phyloP scores from a whole-genome alignment of 345 rosid genomes.

The Trapa bicornis region DNA sequence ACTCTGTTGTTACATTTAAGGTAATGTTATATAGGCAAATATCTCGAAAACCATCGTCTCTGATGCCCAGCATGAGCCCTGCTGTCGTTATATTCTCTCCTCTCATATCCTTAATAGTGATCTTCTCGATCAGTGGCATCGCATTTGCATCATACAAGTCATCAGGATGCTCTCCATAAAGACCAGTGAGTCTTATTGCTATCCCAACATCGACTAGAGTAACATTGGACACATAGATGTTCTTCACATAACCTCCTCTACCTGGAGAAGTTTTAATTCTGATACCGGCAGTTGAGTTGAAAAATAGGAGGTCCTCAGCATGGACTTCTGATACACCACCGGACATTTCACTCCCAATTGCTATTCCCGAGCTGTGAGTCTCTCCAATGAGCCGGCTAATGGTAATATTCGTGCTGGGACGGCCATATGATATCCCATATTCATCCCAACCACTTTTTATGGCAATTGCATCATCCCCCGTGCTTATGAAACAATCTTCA shows the following conservation, averaged over 20 bases:
- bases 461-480: slow-evolving; percentile 86
- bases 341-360: slow-evolving; percentile 98
- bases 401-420: slow-evolving; percentile 66
- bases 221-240: slow-evolving; percentile 53
- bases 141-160: slow-evolving; percentile 55
- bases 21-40: slow-evolving; percentile 66
- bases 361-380: slow-evolving; percentile 70
- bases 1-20: slow-evolving; percentile 28
- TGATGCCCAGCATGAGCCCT: slow-evolving; percentile 74
- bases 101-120: slow-evolving; percentile 56
- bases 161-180: slow-evolving; percentile 85
- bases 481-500: slow-evolving; percentile 77
- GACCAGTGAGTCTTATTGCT: slow-evolving; percentile 60
- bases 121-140: slow-evolving; percentile 51
- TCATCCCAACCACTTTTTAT: slow-evolving; percentile 99
- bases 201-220: slow-evolving; percentile 44
- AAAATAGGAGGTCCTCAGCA: slow-evolving; percentile 47
- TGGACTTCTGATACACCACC: slow-evolving; percentile 85
- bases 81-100: slow-evolving; percentile 58
- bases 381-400: slow-evolving; percentile 61
- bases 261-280: slow-evolving; percentile 84
- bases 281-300: slow-evolving; percentile 51
- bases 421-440: slow-evolving; percentile 68
- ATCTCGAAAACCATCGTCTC: slow-evolving; percentile 52
- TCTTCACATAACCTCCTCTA: slow-evolving; percentile 85